These are phyloP conservation scores for Fusarium sp. DNA, from an alignment of 2,329 filamentous ascomycete species.

Conservation along the genomic window DNA sequence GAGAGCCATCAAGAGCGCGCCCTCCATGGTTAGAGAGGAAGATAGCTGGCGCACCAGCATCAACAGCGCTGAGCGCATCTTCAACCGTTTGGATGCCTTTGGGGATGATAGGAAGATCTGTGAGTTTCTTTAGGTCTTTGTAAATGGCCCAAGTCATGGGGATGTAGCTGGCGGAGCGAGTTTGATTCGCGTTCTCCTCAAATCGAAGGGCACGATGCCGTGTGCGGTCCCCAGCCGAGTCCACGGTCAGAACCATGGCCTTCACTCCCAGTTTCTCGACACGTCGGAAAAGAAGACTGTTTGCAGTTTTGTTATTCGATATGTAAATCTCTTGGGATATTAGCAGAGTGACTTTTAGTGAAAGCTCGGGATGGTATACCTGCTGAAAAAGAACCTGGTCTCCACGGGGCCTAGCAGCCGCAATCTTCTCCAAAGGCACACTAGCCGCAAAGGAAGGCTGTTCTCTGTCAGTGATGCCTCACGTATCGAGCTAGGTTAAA, in stretches of 20 bases:
- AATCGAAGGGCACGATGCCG: background rate
- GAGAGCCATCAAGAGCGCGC: background rate
- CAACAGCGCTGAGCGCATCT: background rate
- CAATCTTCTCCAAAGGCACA: background rate
- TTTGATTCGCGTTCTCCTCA: background rate
- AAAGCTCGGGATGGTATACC: background rate
- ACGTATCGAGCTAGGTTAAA: rapidly evolving
- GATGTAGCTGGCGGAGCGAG: background rate
- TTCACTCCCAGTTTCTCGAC: background rate
- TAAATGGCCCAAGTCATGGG: background rate
- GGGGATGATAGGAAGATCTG: background rate
- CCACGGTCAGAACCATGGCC: background rate
- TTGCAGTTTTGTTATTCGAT: background rate
- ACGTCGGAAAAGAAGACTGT: background rate
- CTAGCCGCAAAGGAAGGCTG: background rate
- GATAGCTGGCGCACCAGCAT: background rate
- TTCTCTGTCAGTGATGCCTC: background rate
- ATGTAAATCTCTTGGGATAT: background rate
- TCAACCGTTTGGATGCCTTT: background rate
- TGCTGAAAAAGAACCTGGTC: background rate
- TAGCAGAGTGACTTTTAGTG: background rate
- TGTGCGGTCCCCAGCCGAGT: background rate
- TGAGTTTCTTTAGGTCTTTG: background rate
- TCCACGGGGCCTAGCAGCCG: background rate
- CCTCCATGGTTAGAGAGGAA: background rate